A percentile compares a stretch with the other conserved stretches of the same genome.
These are phyloP conservation scores for Galium porrigens DNA, from an alignment of 305 asterid species.

Conservation along the genomic window DNA sequence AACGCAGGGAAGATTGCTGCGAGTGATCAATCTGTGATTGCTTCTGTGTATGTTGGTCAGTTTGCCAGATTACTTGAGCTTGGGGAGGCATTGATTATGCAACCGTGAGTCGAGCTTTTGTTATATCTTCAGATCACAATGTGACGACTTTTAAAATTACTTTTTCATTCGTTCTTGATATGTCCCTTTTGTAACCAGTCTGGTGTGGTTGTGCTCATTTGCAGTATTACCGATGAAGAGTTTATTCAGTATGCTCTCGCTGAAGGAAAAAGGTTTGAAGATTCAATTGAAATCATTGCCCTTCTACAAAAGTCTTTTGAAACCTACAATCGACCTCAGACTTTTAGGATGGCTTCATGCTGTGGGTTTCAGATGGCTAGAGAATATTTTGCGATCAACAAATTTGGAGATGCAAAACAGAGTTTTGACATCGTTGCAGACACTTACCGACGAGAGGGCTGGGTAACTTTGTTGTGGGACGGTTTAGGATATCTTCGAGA, in stretches of 20 bases:
- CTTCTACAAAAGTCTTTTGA: constrained; percentile 70
- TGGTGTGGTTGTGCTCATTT: constrained; percentile 14
- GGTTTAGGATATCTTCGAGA: constrained; percentile 80
- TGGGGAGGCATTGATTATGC: constrained; percentile 42
- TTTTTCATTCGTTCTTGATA: background rate
- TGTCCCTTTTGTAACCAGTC: background rate
- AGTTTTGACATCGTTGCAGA: constrained; percentile 54
- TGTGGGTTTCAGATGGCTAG: constrained; percentile 75
- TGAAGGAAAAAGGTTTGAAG: constrained; percentile 74
- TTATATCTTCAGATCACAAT: constrained; percentile 3
- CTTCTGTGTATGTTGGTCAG: constrained; percentile 76
- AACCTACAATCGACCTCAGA: constrained; percentile 49
- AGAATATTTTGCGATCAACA: constrained; percentile 49
- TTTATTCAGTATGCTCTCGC: constrained; percentile 51
- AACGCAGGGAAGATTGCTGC: constrained; percentile 40
- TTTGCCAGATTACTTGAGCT: constrained; percentile 72
- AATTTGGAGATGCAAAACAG: constrained; percentile 59
- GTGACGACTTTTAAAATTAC: constrained; percentile 3
- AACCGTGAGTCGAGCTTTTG: constrained; percentile 49
- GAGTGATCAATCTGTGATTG: constrained; percentile 61
- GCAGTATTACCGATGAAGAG: constrained; percentile 81
- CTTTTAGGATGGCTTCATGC: constrained; percentile 72
- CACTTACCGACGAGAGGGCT: constrained; percentile 87
- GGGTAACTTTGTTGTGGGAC: constrained; percentile 79
- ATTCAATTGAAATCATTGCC: constrained; percentile 80